Evolutionary conservation across 2,329 filamentous ascomycete species (phyloP).

Genomic region (Cladophialophora carrionii): DNA sequence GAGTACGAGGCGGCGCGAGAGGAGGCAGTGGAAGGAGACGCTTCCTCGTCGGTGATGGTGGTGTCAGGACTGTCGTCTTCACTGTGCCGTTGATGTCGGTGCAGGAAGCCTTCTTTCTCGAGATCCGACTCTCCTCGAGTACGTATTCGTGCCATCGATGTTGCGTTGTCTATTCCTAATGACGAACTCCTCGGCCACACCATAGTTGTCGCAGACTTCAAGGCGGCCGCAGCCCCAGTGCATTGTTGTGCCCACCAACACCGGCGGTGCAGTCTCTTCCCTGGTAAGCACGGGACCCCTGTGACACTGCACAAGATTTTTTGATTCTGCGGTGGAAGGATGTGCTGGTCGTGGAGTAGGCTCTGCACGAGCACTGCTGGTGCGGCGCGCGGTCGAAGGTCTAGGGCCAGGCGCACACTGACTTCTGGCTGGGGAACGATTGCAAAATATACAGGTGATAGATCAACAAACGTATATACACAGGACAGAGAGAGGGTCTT

Average conservation of each 20-base stretch:
- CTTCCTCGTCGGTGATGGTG: conserved; percentile 26
- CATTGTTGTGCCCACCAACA: conserved; percentile 16
- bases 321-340: not conserved
- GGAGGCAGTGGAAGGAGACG: conserved; percentile 51
- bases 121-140: conserved; percentile 36
- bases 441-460: not conserved
- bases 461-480: conserved; percentile 9
- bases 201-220: conserved; percentile 33
- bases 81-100: conserved; percentile 15
- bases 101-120: conserved; percentile 34
- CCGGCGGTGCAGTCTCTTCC: not conserved
- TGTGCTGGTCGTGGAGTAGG: not conserved
- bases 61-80: conserved; percentile 30
- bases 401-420: too few species aligned
- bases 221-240: conserved; percentile 24
- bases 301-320: not conserved
- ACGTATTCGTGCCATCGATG: conserved; percentile 32
- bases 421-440: not conserved
- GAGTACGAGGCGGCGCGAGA: conserved; percentile 57
- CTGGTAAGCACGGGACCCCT: not conserved
- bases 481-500: not conserved
- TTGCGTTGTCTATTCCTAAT: conserved; percentile 27
- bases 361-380: not conserved
- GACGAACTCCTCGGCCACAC: conserved; percentile 37
- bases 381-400: not conserved